Evolutionary conservation across 768 basidiomycete genomes (phyloP), one percentile per base, ranked within the genome.

Genomic region (Leccinum subtestaceum): DNA sequence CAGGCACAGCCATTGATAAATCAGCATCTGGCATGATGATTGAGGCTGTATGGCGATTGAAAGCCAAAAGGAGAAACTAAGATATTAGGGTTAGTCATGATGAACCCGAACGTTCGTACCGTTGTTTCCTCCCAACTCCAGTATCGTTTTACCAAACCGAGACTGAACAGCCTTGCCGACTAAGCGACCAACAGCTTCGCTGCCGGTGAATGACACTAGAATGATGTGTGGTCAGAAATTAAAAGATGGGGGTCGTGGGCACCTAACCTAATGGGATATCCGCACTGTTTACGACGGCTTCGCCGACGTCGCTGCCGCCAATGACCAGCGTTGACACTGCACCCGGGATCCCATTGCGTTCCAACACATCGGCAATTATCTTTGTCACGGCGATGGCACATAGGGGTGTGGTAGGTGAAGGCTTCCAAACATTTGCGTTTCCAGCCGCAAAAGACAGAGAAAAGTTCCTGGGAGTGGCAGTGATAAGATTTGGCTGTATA

Each of bases 81-180:
- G 55, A 59, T 58, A 63, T 66, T 62, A 57, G 52, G 57, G 60
- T 58, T 64, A 57, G 52, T 43, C 60, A 55, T 61, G 65, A 63
- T 56, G 60, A 58, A 57, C 34, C 45, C 52, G 45, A 46, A 65
- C 60, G 4, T 58, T 25, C 78, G 55, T 73, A 93, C 93, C 93
- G 69, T 98, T 98, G 76, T 98, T 98, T 36, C 96, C 96, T 25
- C 95, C 95, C 2, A 98, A 78, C 70, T 98, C 96, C 25, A 98
- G 81, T 21, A 98, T 84, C 31, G 86, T 80, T 76, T 96, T 93
- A 19, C 95, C 95, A 72, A 95, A 96, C 61, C 93, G 81, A 56
- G 86, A 85, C 71, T 90, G 90, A 3, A 97, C 95, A 60, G 79
- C 80, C 76, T 85, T 86, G n/a, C 91, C 91, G n/a, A 98, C 94